These are phyloP conservation scores for Vickermania ingenoplastis DNA, from an alignment of 208 protist species.

Conservation along the genomic window DNA sequence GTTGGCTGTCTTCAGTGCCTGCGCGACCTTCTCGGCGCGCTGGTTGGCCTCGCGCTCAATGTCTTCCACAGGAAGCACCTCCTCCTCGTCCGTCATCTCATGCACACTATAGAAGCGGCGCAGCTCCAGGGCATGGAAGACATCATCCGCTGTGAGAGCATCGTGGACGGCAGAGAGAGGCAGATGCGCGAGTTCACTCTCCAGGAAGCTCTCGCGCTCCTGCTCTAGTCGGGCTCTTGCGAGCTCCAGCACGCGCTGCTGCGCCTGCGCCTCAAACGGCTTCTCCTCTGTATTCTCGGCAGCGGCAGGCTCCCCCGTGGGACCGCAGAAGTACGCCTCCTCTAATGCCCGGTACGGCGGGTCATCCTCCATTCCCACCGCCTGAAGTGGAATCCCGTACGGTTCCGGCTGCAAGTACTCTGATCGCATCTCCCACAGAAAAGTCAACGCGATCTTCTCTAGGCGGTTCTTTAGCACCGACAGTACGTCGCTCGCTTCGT, in stretches of 20 bases:
- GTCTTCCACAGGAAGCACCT: constrained; percentile 18
- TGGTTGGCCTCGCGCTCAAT: constrained; percentile 47
- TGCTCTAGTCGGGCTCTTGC: background rate
- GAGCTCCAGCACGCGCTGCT: background rate
- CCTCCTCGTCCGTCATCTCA: constrained; percentile 18
- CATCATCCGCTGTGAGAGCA: constrained; percentile 12
- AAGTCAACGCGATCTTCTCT: constrained; percentile 12
- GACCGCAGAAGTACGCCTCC: background rate
- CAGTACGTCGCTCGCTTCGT: background rate
- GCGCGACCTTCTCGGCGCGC: constrained; percentile 39
- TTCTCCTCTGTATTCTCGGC: background rate
- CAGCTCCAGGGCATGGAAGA: constrained; percentile 25
- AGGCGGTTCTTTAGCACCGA: constrained; percentile 11
- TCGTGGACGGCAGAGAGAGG: constrained; percentile 15
- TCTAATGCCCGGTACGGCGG: constrained; percentile 8
- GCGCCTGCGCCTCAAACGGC: background rate
- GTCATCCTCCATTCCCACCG: constrained; percentile 29
- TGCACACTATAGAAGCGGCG: constrained; percentile 11
- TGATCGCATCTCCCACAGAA: constrained; percentile 3
- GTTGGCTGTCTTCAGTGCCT: constrained; percentile 18
- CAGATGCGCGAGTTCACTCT: constrained; percentile 11
- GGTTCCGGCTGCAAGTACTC: constrained; percentile 24
- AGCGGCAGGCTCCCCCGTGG: background rate
- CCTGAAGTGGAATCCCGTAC: constrained; percentile 21
- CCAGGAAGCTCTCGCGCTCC: constrained; percentile 19